phyloP scores from a whole-genome alignment of 345 rosid species.

The Melaleuca quinquenervia region DNA sequence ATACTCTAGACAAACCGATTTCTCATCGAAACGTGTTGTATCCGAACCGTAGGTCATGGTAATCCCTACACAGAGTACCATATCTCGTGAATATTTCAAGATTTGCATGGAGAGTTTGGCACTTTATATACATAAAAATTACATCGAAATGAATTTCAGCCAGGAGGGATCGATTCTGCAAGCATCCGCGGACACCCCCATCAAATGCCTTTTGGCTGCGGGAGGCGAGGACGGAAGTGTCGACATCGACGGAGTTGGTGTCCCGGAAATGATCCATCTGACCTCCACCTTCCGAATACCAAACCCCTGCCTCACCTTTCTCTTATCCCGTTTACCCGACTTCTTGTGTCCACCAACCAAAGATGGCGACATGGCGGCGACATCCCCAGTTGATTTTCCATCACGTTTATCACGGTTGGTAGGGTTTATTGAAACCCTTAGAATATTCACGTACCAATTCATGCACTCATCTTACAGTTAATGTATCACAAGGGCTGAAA shows the following conservation, averaged over 20 bases:
- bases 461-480: no score
- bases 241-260: background rate
- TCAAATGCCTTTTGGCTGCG: background rate
- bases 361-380: background rate
- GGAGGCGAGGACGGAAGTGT: background rate
- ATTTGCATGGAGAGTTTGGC: background rate
- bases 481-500: no score
- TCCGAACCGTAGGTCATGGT: background rate
- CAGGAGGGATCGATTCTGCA: background rate
- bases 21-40: background rate
- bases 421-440: background rate
- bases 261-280: background rate
- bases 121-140: no score
- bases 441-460: no score
- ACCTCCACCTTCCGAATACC: background rate
- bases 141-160: background rate
- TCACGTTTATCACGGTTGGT: background rate
- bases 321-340: background rate
- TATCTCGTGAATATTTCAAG: background rate
- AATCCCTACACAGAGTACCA: background rate
- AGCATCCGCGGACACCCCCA: background rate
- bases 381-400: background rate
- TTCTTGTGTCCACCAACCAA: background rate
- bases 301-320: background rate
- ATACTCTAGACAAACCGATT: fast-evolving